Percentiles rank a stretch among this genome's conserved stretches.
These are phyloP conservation scores for Rhodamnia argentea DNA, from an alignment of 345 rosid genomes.

Conservation along the genomic window DNA sequence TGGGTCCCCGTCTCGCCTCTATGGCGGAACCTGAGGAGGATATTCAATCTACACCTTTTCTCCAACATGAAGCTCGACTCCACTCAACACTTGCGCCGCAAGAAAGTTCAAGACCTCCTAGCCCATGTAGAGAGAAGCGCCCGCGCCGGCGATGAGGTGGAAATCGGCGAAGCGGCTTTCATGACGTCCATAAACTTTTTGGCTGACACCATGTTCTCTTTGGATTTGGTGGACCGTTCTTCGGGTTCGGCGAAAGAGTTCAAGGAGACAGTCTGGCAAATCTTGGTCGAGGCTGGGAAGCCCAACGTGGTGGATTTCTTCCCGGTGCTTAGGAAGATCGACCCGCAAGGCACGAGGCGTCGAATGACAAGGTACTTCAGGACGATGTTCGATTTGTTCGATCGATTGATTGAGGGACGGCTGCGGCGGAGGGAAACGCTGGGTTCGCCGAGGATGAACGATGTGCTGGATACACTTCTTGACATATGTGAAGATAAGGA, in stretches of 20 bases:
- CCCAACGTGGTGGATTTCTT: slow-evolving; percentile 27
- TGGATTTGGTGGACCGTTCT: slow-evolving; percentile 22
- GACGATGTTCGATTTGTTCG: slow-evolving; percentile 5
- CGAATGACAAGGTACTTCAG: background rate
- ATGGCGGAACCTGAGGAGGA: slow-evolving; percentile 14
- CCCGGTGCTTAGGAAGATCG: slow-evolving; percentile 17
- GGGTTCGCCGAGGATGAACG: background rate
- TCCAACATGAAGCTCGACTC: slow-evolving; percentile 9
- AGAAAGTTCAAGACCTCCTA: slow-evolving; percentile 11
- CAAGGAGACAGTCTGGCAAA: slow-evolving; percentile 12
- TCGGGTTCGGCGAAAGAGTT: slow-evolving; percentile 6
- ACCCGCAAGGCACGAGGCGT: slow-evolving; percentile 24
- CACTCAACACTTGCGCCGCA: background rate
- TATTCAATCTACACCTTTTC: slow-evolving; percentile 4
- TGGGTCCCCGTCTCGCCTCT: slow-evolving; percentile 4
- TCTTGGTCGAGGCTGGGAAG: slow-evolving; percentile 20
- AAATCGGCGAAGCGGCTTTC: slow-evolving; percentile 30
- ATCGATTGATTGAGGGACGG: slow-evolving; percentile 8
- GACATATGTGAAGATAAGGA: background rate
- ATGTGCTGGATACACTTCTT: slow-evolving; percentile 16
- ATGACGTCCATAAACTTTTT: slow-evolving; percentile 21
- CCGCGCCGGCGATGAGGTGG: slow-evolving; percentile 14
- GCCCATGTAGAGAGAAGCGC: slow-evolving; percentile 7
- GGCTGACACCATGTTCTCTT: slow-evolving; percentile 31
- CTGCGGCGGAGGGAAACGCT: background rate